phyloP scores from a whole-genome alignment of 106 monocot species.

The Platanthera zijinensis region DNA sequence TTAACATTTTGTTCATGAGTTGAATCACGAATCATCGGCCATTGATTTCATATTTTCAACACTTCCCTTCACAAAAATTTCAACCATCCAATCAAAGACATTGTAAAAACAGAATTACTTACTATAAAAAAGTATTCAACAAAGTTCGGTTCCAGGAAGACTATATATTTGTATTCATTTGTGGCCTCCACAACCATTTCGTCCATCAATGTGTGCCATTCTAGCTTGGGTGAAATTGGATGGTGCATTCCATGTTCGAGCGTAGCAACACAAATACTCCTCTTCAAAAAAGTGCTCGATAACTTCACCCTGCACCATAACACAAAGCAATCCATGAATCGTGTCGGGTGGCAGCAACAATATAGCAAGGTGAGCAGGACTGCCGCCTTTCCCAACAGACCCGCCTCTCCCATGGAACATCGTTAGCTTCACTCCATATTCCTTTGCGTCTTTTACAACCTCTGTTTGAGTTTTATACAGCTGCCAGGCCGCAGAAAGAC shows the following conservation, averaged over 20 bases:
- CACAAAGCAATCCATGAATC: constrained; percentile 69
- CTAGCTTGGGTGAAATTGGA: constrained; percentile 83
- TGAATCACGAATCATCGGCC: neutral
- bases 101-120: constrained; percentile 9
- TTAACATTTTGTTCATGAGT: neutral
- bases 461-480: constrained; percentile 84
- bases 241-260: constrained; percentile 95
- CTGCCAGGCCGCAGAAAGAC: constrained; percentile 92
- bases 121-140: constrained; percentile 92
- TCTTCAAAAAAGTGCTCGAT: constrained; percentile 96
- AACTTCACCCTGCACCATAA: constrained; percentile 89
- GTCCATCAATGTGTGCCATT: constrained; percentile 86
- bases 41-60: no score
- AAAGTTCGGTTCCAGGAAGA: constrained; percentile 83
- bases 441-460: constrained; percentile 70
- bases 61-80: neutral
- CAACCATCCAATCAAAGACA: neutral
- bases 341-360: constrained; percentile 87
- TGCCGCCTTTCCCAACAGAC: constrained; percentile 77
- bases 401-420: constrained; percentile 97
- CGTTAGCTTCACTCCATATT: constrained; percentile 82
- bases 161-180: constrained; percentile 72
- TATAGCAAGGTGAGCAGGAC: constrained; percentile 83
- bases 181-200: constrained; percentile 88
- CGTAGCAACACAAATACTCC: constrained; percentile 83